Percentiles rank a stretch among this genome's conserved stretches.
Conservation (phyloP, 139 green algal genomes). For the Micractinium sp. region DNA sequence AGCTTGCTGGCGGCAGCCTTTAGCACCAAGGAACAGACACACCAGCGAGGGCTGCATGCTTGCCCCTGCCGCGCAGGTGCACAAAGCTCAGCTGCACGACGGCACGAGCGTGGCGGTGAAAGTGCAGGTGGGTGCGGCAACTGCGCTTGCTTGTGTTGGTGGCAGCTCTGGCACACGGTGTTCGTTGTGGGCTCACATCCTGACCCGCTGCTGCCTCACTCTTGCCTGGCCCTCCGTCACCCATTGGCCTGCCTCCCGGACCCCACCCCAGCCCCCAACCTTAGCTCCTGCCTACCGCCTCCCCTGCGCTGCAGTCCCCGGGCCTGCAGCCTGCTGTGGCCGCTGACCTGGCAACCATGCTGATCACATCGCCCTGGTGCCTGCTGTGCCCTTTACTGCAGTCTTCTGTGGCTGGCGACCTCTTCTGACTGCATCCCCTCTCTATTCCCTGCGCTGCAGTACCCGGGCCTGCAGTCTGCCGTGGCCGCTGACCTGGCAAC, state of each 20-base stretch:
- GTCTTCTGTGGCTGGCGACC: too few species aligned
- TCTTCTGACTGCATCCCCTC: neutral
- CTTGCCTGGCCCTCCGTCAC: neutral
- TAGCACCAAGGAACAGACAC: too few species aligned
- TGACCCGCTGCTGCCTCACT: slow-evolving; percentile 31
- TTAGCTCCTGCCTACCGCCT: neutral
- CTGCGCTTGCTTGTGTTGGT: neutral
- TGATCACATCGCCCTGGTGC: too few species aligned
- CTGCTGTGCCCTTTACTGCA: too few species aligned
- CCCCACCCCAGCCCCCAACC: neutral
- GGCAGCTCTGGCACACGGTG: neutral
- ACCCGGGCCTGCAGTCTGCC: slow-evolving; percentile 65
- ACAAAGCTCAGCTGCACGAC: slow-evolving; percentile 62
- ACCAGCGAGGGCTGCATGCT: neutral
- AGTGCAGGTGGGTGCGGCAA: slow-evolving; percentile 58
- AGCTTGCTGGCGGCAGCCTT: too few species aligned
- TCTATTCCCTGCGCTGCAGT: slow-evolving; percentile 20
- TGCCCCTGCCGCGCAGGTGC: slow-evolving; percentile 56
- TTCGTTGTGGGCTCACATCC: neutral
- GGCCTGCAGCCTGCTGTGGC: slow-evolving; percentile 66
- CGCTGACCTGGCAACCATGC: slow-evolving; percentile 76
- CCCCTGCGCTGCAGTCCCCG: slow-evolving; percentile 46
- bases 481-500: slow-evolving; percentile 77
- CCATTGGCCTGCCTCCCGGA: neutral
- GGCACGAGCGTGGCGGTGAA: slow-evolving; percentile 82